phyloP scores from a whole-genome alignment of 2,329 filamentous ascomycete species.

The Purpureocillium takamizusanense region DNA sequence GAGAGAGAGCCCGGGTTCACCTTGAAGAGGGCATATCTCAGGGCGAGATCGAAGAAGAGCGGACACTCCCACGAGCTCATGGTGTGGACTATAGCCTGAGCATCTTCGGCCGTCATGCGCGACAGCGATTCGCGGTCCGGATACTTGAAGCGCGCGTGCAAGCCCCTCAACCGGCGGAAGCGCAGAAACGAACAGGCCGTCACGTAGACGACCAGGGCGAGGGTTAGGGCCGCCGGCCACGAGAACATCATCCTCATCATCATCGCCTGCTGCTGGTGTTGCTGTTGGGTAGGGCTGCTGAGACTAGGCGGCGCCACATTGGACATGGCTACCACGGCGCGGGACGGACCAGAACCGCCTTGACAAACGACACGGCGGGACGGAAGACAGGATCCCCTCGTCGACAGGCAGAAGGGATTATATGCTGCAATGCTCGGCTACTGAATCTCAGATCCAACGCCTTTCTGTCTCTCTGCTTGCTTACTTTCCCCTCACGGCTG shows the following conservation, averaged over 20 bases:
- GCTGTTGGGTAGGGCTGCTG: too few relatives aligned
- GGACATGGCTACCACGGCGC: too few relatives aligned
- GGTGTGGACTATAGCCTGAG: conserved; percentile 32
- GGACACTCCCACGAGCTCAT: conserved; percentile 27
- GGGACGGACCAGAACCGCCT: too few relatives aligned
- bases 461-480: too few relatives aligned
- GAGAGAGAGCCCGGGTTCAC: conserved; percentile 9
- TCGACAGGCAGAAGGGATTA: too few relatives aligned
- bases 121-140: conserved; percentile 24
- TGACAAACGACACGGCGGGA: too few relatives aligned
- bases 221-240: conserved; percentile 6
- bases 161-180: conserved; percentile 21
- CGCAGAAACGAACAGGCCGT: conserved; percentile 25
- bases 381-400: too few relatives aligned
- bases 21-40: conserved; percentile 32
- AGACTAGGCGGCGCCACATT: too few relatives aligned
- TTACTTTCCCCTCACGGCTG: too few relatives aligned
- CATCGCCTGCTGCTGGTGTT: background rate
- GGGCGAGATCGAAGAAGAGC: conserved; percentile 22
- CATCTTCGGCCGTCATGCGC: conserved; percentile 32
- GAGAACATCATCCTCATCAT: background rate
- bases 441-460: too few relatives aligned
- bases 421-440: too few relatives aligned
- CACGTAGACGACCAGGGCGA: conserved; percentile 19
- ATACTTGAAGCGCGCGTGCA: conserved; percentile 21